Evolutionary conservation across 129 eudicot species (phyloP), one percentile per base, ranked within the genome.

Genomic region (Centrapalus pauciflorus): DNA sequence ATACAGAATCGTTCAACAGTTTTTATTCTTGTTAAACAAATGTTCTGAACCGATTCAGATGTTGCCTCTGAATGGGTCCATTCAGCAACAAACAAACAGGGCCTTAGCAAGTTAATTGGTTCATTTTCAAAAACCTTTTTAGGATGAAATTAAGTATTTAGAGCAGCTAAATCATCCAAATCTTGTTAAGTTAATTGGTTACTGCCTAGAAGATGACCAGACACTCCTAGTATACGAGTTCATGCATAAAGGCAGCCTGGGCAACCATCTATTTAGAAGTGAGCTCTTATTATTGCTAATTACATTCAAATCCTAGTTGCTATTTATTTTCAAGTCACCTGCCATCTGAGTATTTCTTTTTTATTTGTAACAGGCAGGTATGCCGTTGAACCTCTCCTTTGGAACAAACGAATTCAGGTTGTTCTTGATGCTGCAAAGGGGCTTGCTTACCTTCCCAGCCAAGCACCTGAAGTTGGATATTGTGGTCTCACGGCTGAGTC

Each of bases 401-500:
- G 57, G 67, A 40, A 24, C 35, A 51, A 7, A 62, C 12, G 67
- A 13, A 38, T 62, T 23, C 37, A 62, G 50, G 16, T 62, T 6
- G 54, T 21, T 7, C 51, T 61, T 21, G 67, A 13, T 61, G 32
- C 7, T 61, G 67, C 51, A 61, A 61, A 61, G 20, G 67, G 33
- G 34, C 34, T 62, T 38, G 67, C 67, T 37, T 62, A 62, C 23
- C 21, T 62, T 23, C 67, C 37, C 24, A 38, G 23, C 67, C 67
- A 3, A 38, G 24, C 27, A 10, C 26, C 27, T 17, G 33, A 33
- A 59, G 9, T 13, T n/a, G 4, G 1, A 4, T 9, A 19, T 59
- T 4, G 0, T 32, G 16, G 19, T 59, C 33, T 64, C 16, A 64
- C n/a, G n/a, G n/a, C n/a, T n/a, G n/a, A 64, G 56, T 9, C 57